These are phyloP conservation scores for Kwoniella dendrophila DNA, from an alignment of 768 basidiomycete species.

Conservation along the genomic window DNA sequence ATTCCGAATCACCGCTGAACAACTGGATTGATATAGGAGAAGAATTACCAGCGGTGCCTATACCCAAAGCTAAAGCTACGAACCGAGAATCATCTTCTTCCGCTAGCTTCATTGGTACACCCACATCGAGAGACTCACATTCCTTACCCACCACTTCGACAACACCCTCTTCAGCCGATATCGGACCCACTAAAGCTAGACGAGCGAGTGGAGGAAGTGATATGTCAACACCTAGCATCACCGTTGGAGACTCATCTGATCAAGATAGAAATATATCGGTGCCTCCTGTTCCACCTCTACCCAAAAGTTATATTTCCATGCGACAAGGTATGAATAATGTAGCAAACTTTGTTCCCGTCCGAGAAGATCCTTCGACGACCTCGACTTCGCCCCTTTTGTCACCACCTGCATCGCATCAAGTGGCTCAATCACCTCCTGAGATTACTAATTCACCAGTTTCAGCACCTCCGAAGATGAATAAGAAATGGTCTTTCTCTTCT, in stretches of 20 bases:
- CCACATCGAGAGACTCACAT: constrained; percentile 42
- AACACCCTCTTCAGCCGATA: constrained; percentile 36
- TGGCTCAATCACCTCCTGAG: constrained; percentile 13
- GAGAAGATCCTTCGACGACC: constrained; percentile 55
- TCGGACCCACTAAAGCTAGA: constrained; percentile 17
- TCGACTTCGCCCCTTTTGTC: constrained; percentile 41
- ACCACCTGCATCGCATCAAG: constrained; percentile 8
- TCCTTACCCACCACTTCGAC: constrained; percentile 41
- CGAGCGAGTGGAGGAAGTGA: constrained; percentile 40
- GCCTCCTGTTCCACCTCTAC: constrained; percentile 55
- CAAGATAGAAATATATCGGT: constrained; percentile 30
- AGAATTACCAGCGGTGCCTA: constrained; percentile 25
- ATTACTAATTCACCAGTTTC: constrained; percentile 16
- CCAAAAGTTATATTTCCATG: constrained; percentile 50
- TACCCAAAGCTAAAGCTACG: constrained; percentile 2
- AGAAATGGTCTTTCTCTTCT: constrained; percentile 57
- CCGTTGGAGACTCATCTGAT: constrained; percentile 23
- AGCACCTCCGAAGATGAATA: constrained; percentile 42
- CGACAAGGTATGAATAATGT: constrained; percentile 33
- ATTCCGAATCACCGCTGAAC: constrained; percentile 33
- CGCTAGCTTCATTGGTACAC: constrained; percentile 42
- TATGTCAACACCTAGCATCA: constrained; percentile 30
- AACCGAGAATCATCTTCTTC: constrained; percentile 47
- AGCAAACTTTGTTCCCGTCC: constrained; percentile 19
- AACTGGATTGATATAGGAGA: constrained; percentile 42